These are phyloP conservation scores for Magnusiomyces ingens DNA, from an alignment of 1,139 yeast genomes.

Conservation along the genomic window DNA sequence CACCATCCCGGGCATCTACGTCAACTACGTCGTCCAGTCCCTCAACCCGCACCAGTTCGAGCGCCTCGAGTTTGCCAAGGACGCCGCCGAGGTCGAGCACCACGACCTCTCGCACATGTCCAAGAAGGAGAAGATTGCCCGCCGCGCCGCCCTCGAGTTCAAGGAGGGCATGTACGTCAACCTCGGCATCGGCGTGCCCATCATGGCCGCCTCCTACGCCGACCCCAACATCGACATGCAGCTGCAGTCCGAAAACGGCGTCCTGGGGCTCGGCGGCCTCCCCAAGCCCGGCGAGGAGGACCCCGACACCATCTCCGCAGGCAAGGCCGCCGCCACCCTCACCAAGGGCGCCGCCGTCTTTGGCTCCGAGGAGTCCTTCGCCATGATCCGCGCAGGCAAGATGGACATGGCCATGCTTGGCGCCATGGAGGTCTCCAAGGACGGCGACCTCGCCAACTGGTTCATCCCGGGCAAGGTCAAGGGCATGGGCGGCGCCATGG, in stretches of 20 bases:
- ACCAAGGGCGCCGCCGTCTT: conserved; percentile 39
- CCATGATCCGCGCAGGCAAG: conserved; percentile 42
- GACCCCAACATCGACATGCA: conserved; percentile 33
- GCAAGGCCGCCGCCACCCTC: conserved; percentile 42
- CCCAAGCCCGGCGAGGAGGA: conserved; percentile 39
- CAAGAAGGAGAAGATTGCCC: conserved; percentile 35
- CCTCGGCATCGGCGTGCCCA: conserved; percentile 44
- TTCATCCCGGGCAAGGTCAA: conserved; percentile 42
- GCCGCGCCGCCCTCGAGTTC: conserved; percentile 40
- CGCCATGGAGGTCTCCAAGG: conserved; percentile 40
- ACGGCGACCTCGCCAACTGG: conserved; percentile 45
- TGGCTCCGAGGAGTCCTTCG: conserved; percentile 43
- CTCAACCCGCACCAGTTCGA: conserved; percentile 38
- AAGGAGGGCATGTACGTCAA: conserved; percentile 39
- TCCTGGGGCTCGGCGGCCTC: conserved; percentile 41
- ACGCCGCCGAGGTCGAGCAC: conserved; percentile 11
- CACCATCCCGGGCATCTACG: conserved; percentile 39
- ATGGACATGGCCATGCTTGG: conserved; percentile 40
- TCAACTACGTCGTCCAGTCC: conserved; percentile 34
- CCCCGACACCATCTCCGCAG: conserved; percentile 42
- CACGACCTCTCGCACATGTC: conserved; percentile 12
- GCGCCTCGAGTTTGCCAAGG: conserved; percentile 25
- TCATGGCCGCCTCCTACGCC: conserved; percentile 39
- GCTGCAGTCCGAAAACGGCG: conserved; percentile 42
- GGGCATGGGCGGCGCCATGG: conserved; percentile 50